Percentiles rank a stretch among this genome's conserved stretches.
Evolutionary conservation across 116 monocot genomes (phyloP).

Genomic region (Zostera marina): DNA sequence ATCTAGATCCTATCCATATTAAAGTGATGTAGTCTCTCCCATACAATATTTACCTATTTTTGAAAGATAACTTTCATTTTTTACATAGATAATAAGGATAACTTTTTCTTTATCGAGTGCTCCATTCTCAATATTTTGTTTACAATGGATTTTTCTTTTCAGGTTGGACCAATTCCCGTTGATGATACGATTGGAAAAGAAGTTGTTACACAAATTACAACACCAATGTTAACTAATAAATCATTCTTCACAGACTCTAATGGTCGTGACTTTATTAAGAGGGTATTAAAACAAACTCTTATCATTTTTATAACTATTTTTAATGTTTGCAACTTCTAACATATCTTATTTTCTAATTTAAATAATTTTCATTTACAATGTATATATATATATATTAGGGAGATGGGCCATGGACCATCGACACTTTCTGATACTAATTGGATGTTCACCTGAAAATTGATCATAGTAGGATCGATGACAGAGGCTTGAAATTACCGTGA

Average conservation of each 20-base stretch:
- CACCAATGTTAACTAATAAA: slow-evolving; percentile 54
- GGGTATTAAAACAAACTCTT: slow-evolving; percentile 29
- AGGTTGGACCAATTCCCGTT: slow-evolving; percentile 91
- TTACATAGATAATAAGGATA: background rate
- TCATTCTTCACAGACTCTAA: slow-evolving; percentile 95
- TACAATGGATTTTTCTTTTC: slow-evolving; percentile 14
- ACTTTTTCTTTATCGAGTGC: background rate
- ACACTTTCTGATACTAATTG: too few relatives aligned
- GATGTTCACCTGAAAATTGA: too few relatives aligned
- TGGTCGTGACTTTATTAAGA: slow-evolving; percentile 96
- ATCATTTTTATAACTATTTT: background rate
- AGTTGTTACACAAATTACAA: slow-evolving; percentile 59
- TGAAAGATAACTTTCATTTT: too few relatives aligned
- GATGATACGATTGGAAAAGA: slow-evolving; percentile 85
- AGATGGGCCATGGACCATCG: too few relatives aligned
- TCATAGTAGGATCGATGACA: too few relatives aligned
- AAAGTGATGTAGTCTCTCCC: too few relatives aligned
- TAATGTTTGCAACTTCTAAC: background rate
- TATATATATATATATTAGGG: too few relatives aligned
- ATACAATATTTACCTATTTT: too few relatives aligned
- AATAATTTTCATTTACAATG: too few relatives aligned
- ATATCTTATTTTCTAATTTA: background rate
- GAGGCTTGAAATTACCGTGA: too few relatives aligned
- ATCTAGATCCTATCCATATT: too few relatives aligned
- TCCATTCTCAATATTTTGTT: background rate